These are phyloP conservation scores for Acanthamoeba castellanii DNA, from an alignment of 208 protist genomes.

Conservation along the genomic window DNA sequence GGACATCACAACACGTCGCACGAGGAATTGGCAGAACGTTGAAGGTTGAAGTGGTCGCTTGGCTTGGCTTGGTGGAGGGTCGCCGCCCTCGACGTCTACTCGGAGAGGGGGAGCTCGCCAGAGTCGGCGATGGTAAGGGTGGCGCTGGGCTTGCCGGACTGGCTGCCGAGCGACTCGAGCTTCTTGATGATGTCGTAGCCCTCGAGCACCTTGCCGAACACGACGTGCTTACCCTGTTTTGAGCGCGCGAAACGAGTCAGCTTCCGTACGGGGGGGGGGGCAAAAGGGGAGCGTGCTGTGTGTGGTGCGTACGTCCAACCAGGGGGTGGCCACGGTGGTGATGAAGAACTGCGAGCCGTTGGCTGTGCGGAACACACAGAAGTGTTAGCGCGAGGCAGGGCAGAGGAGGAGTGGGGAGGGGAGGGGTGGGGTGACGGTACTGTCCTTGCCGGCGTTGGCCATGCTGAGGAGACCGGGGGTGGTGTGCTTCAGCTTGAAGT, in stretches of 20 bases:
- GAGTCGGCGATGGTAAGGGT: constrained; percentile 60
- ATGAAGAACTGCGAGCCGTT: constrained; percentile 93
- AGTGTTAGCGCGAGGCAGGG: not conserved
- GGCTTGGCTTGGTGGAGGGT: too few species aligned
- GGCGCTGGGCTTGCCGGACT: constrained; percentile 36
- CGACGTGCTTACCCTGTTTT: constrained; percentile 91
- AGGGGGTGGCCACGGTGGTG: constrained; percentile 76
- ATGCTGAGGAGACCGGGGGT: constrained; percentile 96
- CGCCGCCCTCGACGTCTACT: not conserved
- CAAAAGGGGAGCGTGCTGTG: not conserved
- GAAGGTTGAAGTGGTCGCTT: too few species aligned
- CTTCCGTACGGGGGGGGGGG: not conserved
- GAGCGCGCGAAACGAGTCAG: not conserved
- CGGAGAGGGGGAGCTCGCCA: constrained; percentile 43
- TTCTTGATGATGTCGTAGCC: constrained; percentile 74
- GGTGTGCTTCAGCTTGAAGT: constrained; percentile 95
- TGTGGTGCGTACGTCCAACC: constrained; percentile 77
- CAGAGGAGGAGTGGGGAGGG: not conserved
- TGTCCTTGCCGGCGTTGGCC: constrained; percentile 86
- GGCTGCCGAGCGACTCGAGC: constrained; percentile 76
- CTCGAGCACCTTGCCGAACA: constrained; percentile 95
- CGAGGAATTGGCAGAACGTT: too few species aligned
- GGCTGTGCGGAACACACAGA: not conserved
- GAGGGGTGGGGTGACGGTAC: not conserved
- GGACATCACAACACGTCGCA: too few species aligned